Evolutionary conservation across 495 filamentous ascomycete genomes (phyloP).

Genomic region (Xylona heveae): DNA sequence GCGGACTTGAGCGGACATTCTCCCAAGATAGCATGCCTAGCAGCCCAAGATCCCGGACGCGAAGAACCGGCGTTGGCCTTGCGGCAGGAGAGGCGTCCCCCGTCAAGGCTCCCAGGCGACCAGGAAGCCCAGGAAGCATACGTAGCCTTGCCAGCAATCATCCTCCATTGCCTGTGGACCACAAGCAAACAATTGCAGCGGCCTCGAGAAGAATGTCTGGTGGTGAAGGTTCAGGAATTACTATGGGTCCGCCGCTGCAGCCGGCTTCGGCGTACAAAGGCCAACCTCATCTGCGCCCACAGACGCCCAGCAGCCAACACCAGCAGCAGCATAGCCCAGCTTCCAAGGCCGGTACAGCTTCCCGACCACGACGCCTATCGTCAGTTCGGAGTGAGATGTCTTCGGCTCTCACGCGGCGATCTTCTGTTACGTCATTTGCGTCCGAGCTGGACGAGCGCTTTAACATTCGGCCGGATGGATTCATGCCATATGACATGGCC

Average conservation of each 20-base stretch:
- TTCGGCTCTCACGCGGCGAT: constrained; percentile 30
- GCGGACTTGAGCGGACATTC: not conserved
- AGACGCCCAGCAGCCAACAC: constrained; percentile 37
- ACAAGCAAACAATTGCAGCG: constrained; percentile 65
- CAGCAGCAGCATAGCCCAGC: constrained; percentile 8
- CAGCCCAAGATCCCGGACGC: constrained; percentile 4
- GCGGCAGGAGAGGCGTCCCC: constrained; percentile 7
- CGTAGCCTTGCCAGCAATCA: constrained; percentile 24
- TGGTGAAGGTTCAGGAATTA: constrained; percentile 13
- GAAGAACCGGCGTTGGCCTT: constrained; percentile 3
- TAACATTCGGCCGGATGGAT: constrained; percentile 41
- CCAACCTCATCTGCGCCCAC: constrained; percentile 30
- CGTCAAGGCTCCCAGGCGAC: constrained; percentile 24
- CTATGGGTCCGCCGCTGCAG: constrained; percentile 72
- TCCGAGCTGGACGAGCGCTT: constrained; percentile 86
- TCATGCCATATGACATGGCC: constrained; percentile 35
- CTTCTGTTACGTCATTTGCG: constrained; percentile 84
- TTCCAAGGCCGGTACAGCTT: constrained; percentile 30
- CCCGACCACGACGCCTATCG: constrained; percentile 23
- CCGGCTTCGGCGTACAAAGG: constrained; percentile 59
- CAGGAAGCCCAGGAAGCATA: constrained; percentile 48
- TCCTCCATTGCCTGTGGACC: constrained; percentile 65
- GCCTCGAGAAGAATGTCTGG: constrained; percentile 31
- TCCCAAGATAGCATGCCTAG: constrained; percentile 2
- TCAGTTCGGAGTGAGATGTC: constrained; percentile 34